phyloP scores from a whole-genome alignment of 2,329 filamentous ascomycete species.

The Aspergillus puulaauensis region DNA sequence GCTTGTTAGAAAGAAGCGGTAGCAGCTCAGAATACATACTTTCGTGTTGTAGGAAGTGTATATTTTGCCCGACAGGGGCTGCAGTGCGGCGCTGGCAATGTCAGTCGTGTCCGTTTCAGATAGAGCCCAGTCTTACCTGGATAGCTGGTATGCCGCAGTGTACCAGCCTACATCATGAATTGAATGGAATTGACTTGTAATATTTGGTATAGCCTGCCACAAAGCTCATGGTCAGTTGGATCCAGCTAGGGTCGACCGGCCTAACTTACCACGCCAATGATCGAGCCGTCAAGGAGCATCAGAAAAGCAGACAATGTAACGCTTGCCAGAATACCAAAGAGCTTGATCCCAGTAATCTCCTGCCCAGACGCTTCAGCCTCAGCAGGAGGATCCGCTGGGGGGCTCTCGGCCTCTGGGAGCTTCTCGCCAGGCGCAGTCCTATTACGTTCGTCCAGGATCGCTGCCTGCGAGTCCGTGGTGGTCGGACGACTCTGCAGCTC shows the following conservation, averaged over 20 bases:
- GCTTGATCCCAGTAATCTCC: not conserved
- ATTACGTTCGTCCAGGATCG: not conserved
- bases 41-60: conserved; percentile 5
- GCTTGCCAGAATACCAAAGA: not conserved
- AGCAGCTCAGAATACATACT: not conserved
- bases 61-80: conserved; percentile 2
- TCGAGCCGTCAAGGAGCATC: not conserved
- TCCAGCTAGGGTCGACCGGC: not conserved
- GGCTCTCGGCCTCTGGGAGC: not conserved
- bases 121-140: not conserved
- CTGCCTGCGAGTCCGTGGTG: not conserved
- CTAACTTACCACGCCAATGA: not conserved
- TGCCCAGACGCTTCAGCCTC: not conserved
- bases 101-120: not conserved
- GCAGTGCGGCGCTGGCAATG: not conserved
- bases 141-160: not conserved
- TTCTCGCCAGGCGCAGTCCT: not conserved
- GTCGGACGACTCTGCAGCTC: not conserved
- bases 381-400: not conserved
- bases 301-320: not conserved
- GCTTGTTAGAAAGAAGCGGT: no score
- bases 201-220: not conserved
- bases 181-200: not conserved
- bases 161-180: conserved; percentile 8
- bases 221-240: not conserved